Evolutionary conservation across 23 red algal genomes (phyloP), one percentile per base, ranked within the genome.

Genomic region (Cyanidioschyzon merolae): DNA sequence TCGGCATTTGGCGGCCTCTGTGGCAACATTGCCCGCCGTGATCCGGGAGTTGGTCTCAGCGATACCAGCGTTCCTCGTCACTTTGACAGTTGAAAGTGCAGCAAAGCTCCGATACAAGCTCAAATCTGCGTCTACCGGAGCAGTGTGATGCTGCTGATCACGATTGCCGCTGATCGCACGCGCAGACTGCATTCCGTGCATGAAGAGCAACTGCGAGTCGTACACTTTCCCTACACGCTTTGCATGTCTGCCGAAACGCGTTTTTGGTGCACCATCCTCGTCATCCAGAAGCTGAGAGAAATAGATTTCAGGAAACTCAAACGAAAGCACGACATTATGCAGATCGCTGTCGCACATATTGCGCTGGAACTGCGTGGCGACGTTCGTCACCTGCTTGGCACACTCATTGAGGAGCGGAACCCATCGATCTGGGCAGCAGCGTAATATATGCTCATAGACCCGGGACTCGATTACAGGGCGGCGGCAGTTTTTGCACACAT

Each of bases 201-300:
- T 15, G 21, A 54, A 25, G 12, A 71, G 63, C 63, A 71, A 35
- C 7, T 71, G 12, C 29, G 63, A 15, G 30, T 71, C 63, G 63
- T 32, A 71, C 12, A 71, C 12, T 35, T 32, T 71, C n/a, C 63
- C 63, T 3, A 71, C 3, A 3, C 63, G 63, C 29, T 71, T 71
- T 25, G n/a, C 63, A 27, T 71, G 63, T 12, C 63, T 7, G 2
- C 63, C 63, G 32, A 71, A 71, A 35, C 63, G 63, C 29, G 32
- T 27, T 27, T 35, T 25, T 71, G 3, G 3, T 25, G 21, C 30
- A 7, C 63, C 63, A 27, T 71, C 63, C 63, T 71, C 63, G 12
- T 71, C 63, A 7, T 71, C 63, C 29, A 71, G 16, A 3, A 71
- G 63, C 29, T 71, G 63, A 25, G 63, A 25, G 32, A 71, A 71